Percentiles rank a stretch among this genome's conserved stretches.
Conservation (phyloP, 2,329 filamentous ascomycete species). For the Thelonectria blattea region DNA sequence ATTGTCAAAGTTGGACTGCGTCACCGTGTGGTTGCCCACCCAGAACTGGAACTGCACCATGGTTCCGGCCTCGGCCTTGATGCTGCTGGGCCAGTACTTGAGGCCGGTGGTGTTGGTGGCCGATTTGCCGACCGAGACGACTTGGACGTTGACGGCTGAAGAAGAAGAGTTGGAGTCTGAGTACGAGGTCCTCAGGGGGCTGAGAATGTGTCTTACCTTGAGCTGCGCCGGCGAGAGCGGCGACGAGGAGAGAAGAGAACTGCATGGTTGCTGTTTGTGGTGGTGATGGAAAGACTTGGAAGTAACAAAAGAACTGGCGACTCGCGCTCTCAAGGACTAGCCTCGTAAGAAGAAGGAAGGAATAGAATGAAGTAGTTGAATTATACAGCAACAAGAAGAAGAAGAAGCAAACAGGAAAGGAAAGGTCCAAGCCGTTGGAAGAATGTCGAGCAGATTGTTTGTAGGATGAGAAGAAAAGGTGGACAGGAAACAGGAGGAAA, state of each 20-base stretch:
- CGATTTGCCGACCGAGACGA: conserved; percentile 66
- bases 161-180: too few relatives aligned
- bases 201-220: conserved; percentile 51
- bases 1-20: conserved; percentile 75
- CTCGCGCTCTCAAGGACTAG: conserved; percentile 43
- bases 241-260: conserved; percentile 53
- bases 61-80: conserved; percentile 67
- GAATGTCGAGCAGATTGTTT: conserved; percentile 21
- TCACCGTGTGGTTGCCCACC: conserved; percentile 77
- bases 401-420: conserved; percentile 30
- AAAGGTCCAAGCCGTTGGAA: conserved; percentile 28
- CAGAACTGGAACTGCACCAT: conserved; percentile 73
- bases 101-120: conserved; percentile 58
- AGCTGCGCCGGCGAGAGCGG: conserved; percentile 55
- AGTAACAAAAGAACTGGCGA: conserved; percentile 35
- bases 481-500: conserved; percentile 28
- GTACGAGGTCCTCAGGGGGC: too few relatives aligned
- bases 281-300: conserved; percentile 24
- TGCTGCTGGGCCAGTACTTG: conserved; percentile 69
- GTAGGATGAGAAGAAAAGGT: conserved; percentile 33
- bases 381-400: conserved; percentile 26
- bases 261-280: conserved; percentile 53
- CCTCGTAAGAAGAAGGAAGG: conserved; percentile 30
- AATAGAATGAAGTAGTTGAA: background rate
- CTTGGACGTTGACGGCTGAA: conserved; percentile 57